Conservation (phyloP, 2,329 filamentous ascomycete genomes). For the Penicillium vulpinum region DNA sequence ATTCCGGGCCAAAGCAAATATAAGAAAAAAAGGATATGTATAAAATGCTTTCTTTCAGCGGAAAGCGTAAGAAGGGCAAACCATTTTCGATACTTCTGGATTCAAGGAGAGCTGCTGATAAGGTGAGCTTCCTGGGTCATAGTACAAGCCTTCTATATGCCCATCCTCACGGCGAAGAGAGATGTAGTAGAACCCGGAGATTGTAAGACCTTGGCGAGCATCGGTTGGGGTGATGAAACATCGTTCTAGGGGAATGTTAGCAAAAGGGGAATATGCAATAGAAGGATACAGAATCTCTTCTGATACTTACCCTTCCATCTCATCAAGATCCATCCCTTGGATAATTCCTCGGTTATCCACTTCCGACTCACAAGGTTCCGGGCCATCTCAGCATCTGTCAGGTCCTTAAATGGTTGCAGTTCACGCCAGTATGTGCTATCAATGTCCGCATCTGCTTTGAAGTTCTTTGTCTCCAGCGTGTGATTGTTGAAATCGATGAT, state of each 20-base stretch:
- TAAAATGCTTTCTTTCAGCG: slow-evolving; percentile 24
- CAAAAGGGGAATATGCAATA: neutral
- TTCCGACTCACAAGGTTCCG: slow-evolving; percentile 47
- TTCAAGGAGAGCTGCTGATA: slow-evolving; percentile 50
- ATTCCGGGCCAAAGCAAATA: slow-evolving; percentile 6
- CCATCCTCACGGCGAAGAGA: slow-evolving; percentile 48
- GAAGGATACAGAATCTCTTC: neutral
- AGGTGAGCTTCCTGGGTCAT: slow-evolving; percentile 51
- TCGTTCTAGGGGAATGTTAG: slow-evolving; percentile 38
- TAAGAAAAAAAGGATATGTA: neutral
- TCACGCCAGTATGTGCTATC: slow-evolving; percentile 53
- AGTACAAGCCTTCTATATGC: slow-evolving; percentile 51
- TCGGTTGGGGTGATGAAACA: slow-evolving; percentile 52
- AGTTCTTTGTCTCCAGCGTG: slow-evolving; percentile 50
- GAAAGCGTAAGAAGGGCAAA: slow-evolving; percentile 46
- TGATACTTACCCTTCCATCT: slow-evolving; percentile 49
- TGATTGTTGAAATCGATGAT: slow-evolving; percentile 63
- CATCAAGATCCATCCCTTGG: slow-evolving; percentile 52
- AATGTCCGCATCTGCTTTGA: slow-evolving; percentile 47
- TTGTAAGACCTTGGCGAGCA: slow-evolving; percentile 49
- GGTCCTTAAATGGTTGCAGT: slow-evolving; percentile 49
- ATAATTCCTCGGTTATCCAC: slow-evolving; percentile 45
- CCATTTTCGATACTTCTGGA: slow-evolving; percentile 43
- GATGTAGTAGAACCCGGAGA: slow-evolving; percentile 54
- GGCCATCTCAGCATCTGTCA: slow-evolving; percentile 47